Percentiles rank a stretch among this genome's conserved stretches.
These are phyloP conservation scores for Paraphoma chrysanthemicola DNA, from an alignment of 2,329 filamentous ascomycete species.

Conservation along the genomic window DNA sequence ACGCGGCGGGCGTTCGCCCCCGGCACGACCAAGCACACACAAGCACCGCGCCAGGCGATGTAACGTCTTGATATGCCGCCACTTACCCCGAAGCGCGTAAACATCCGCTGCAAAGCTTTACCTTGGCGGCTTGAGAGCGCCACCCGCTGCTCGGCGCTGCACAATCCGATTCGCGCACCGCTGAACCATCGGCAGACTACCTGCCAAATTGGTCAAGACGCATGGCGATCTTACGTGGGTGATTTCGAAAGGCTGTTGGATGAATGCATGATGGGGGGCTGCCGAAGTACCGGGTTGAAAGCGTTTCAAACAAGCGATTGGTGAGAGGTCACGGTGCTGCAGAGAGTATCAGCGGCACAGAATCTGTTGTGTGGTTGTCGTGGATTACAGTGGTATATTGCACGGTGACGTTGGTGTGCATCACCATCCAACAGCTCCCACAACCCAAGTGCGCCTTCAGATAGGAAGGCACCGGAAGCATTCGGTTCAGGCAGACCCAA, in stretches of 20 bases:
- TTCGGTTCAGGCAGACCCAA: too few relatives aligned
- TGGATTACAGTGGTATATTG: not conserved
- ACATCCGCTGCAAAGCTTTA: slow-evolving; percentile 30
- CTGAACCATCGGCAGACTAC: slow-evolving; percentile 20
- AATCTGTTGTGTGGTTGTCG: not conserved
- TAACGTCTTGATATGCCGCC: slow-evolving; percentile 36
- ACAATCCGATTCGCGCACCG: not conserved
- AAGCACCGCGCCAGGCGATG: slow-evolving; percentile 37
- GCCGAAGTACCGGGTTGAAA: slow-evolving; percentile 18
- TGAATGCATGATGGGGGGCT: not conserved
- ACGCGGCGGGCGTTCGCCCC: slow-evolving; percentile 19
- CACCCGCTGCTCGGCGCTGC: slow-evolving; percentile 11
- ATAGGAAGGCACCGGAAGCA: not conserved
- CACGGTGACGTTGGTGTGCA: not conserved
- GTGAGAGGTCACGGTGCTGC: slow-evolving; percentile 6
- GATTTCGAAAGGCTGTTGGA: slow-evolving; percentile 11
- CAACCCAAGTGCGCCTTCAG: not conserved
- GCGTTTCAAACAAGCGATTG: not conserved
- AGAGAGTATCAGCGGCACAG: not conserved
- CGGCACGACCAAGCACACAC: slow-evolving; percentile 25
- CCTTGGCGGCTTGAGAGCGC: slow-evolving; percentile 36
- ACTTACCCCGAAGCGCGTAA: slow-evolving; percentile 14
- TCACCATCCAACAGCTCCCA: too few relatives aligned
- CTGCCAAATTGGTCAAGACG: slow-evolving; percentile 27
- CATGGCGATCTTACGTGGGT: slow-evolving; percentile 24